Evolutionary conservation across 495 filamentous ascomycete genomes (phyloP), one percentile per base, ranked within the genome.

Genomic region (Corynascus novoguineensis): DNA sequence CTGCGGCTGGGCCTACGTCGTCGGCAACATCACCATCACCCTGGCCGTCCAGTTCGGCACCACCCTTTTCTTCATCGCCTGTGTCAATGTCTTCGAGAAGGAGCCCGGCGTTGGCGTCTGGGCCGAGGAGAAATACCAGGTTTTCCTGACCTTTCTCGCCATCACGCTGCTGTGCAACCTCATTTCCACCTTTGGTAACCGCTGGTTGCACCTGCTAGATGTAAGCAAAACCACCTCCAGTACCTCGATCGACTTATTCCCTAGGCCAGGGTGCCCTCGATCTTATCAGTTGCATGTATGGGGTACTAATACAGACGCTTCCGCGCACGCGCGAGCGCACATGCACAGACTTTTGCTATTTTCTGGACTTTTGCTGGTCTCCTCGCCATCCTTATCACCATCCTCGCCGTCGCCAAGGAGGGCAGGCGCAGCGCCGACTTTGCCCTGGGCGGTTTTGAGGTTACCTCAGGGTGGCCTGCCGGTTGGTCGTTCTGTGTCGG

Each of bases 1-100:
- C 53, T 85, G 78, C 58, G 84, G 81, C 50, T 87, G 85, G 85
- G 68, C 82, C 21, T 87, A 82, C 64, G 74, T 85, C 8, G 79
- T 87, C 22, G 85, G 84, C 25, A 86, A 87, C 63, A 84, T 85
- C 68, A 87, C 83, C 28, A 86, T 87, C 51, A 88, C 83, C 0
- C 72, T 87, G 38, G 79, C 83, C 7, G 83, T 86, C 29, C 84
- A 87, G 60, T 88, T 88, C 57, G 85, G 83, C 66, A 83, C 80
- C 44, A 75, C 79, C 4, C 63, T 79, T 37, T 82, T 82, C 55
- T 67, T 80, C 28, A 69, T 78, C 42, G 75, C 70, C 21, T 81
- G 78, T 62, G 68, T 82, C 64, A 81, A 81, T 40, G 74, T 82
- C 40, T 82, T 82, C 42, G 71, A 78, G 55, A 62, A 59, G 0